These are phyloP conservation scores for Antitrichia curtipendula DNA, from an alignment of 225 moss, liverwort and hornwort genomes.

Conservation along the genomic window DNA sequence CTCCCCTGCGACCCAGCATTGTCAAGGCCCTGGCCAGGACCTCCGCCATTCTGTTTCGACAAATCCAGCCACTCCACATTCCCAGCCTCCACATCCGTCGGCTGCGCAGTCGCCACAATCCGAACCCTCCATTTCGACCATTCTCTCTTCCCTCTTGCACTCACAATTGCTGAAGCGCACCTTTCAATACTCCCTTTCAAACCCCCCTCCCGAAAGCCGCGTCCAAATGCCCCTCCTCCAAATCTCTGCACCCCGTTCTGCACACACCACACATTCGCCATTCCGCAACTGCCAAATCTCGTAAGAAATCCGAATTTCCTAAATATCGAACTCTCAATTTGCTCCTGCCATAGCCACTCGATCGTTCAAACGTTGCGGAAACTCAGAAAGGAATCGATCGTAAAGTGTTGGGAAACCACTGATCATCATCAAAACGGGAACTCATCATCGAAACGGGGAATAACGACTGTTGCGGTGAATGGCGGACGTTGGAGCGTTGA, in stretches of 20 bases:
- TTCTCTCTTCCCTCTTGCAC: neutral
- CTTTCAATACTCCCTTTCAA: neutral
- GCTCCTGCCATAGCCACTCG: neutral
- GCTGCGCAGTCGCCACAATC: slow-evolving; percentile 9
- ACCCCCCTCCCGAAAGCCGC: neutral
- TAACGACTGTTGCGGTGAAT: neutral
- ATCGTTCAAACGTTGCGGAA: neutral
- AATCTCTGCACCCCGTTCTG: slow-evolving; percentile 3
- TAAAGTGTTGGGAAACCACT: neutral
- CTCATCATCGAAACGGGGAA: neutral
- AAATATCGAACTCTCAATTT: neutral
- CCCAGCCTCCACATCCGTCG: slow-evolving; percentile 38
- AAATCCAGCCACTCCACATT: slow-evolving; percentile 39
- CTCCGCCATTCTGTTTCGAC: neutral
- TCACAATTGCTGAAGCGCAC: neutral
- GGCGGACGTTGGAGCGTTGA: neutral
- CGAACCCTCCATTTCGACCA: neutral
- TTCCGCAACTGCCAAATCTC: neutral
- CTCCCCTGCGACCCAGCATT: slow-evolving; percentile 9
- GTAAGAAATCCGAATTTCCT: too few species aligned
- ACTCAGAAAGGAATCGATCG: neutral
- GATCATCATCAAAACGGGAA: neutral
- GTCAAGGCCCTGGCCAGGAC: neutral
- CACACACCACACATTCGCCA: slow-evolving; percentile 32
- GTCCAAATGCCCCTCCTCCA: neutral